Evolutionary conservation across 1,139 yeast species (phyloP).

Genomic region (Sugiyamaella japonica): DNA sequence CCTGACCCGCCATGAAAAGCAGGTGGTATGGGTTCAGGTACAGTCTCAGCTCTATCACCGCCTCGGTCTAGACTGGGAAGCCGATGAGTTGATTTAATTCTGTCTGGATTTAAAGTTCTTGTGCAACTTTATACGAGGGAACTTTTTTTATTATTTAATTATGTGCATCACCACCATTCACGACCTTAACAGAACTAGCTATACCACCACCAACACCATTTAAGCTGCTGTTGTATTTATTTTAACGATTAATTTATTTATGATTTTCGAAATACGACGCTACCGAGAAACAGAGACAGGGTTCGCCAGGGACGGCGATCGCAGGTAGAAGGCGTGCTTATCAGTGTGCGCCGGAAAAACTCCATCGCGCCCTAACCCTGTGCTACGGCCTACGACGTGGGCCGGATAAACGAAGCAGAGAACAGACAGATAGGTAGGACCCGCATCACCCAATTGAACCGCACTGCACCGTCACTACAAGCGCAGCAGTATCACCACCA

Average conservation of each 20-base stretch:
- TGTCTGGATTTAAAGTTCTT: not conserved
- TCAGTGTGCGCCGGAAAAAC: not conserved
- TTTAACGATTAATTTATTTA: conserved; percentile 14
- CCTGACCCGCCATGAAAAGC: conserved; percentile 55
- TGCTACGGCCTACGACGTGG: not conserved
- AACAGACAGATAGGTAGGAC: too few species aligned
- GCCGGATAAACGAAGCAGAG: not conserved
- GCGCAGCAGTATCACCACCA: too few species aligned
- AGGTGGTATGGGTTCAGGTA: conserved; percentile 58
- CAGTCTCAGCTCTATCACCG: conserved; percentile 57
- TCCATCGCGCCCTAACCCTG: not conserved
- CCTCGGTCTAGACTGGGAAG: conserved; percentile 59
- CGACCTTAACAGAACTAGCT: too few species aligned
- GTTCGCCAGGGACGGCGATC: too few species aligned
- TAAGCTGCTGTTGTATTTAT: not conserved
- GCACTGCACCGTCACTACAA: too few species aligned
- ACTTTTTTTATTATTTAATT: too few species aligned
- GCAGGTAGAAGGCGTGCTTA: not conserved
- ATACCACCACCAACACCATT: too few species aligned
- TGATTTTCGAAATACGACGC: not conserved
- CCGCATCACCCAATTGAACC: too few species aligned
- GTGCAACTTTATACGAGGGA: too few species aligned
- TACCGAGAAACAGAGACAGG: too few species aligned
- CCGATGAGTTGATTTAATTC: conserved; percentile 43
- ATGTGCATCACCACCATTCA: too few species aligned